These are phyloP conservation scores for Pythium pyrilobum DNA, from an alignment of 352 stramenopile genomes.

Conservation along the genomic window DNA sequence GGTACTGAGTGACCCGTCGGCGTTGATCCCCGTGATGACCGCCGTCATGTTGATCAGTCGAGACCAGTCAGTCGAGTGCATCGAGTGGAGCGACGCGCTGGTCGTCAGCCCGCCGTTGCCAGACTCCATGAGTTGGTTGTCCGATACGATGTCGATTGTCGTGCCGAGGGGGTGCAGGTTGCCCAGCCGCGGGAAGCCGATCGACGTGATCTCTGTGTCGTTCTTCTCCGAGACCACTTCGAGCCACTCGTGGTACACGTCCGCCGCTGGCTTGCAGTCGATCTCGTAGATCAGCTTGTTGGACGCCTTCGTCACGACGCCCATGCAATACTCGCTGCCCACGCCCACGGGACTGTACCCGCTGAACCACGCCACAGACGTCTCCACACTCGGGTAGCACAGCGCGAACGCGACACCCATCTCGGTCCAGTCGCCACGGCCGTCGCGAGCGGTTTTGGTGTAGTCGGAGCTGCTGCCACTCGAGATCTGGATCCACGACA, in stretches of 20 bases:
- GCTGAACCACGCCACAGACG: conserved; percentile 84
- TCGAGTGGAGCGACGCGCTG: conserved; percentile 59
- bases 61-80: conserved; percentile 79
- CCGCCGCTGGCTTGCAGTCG: conserved; percentile 70
- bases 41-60: conserved; percentile 83
- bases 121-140: conserved; percentile 48
- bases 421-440: conserved; percentile 70
- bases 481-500: conserved; percentile 86
- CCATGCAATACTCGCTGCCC: conserved; percentile 80
- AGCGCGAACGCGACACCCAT: conserved; percentile 80
- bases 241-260: conserved; percentile 86
- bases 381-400: conserved; percentile 83
- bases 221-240: conserved; percentile 72
- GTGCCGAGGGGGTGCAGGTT: conserved; percentile 81
- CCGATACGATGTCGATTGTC: conserved; percentile 69
- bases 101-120: conserved; percentile 38
- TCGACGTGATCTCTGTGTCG: conserved; percentile 62
- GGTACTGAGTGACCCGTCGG: conserved; percentile 74
- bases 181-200: conserved; percentile 74
- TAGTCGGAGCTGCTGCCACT: conserved; percentile 79
- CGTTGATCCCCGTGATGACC: conserved; percentile 82
- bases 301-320: conserved; percentile 77
- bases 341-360: conserved; percentile 74
- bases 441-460: conserved; percentile 68
- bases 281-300: conserved; percentile 87